Evolutionary conservation across 805 yeast genomes (phyloP), one percentile per base, ranked within the genome.

Genomic region (Ogataea thermomethanolica): DNA sequence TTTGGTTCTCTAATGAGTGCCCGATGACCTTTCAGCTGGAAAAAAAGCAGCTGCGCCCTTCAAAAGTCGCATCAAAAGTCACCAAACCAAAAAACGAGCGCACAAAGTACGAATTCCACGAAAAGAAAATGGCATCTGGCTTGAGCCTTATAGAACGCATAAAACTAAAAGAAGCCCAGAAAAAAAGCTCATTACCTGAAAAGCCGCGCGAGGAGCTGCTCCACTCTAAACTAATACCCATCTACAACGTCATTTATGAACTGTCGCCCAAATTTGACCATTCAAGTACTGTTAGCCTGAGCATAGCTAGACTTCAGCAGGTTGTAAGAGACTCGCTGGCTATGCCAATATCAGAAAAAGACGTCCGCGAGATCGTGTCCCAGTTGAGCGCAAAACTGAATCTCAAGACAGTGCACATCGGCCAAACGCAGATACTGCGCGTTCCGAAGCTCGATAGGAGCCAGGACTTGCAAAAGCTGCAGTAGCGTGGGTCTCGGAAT

Each of bases 91-190:
- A 58, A 38, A 73, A 71, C 44, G 61, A 61, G 24, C 44, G 64
- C 9, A 49, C 63, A 1, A 66, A 62, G 34, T 71, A 66, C 51
- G 54, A 51, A 29, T 71, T 67, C 44, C 59, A 58, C 31, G 65
- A 59, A 27, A 55, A 53, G 33, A 43, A 53, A 14, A 11, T 8
- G 1, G 25, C 13, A 7, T 50, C 8, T 31, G 41, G 8, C 43
- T 61, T 8, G 25, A 54, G 69, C 1, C 48, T 72, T 5, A 44
- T 71, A 9, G 71, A 72, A 30, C 54, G 76, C 32, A 67, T 71
- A 34, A 59, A 56, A 37, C 41, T 51, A 30, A 69, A 65, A 47
- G 74, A 72, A 40, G 44, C 45, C 11, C 43, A 7, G 28, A 23
- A 8, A 36, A 32, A 12, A 10, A 30, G 8, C 11, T 15, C 23